These are phyloP conservation scores for Ophiocordyceps unilateralis DNA, from an alignment of 2,329 filamentous ascomycete species.

Conservation along the genomic window DNA sequence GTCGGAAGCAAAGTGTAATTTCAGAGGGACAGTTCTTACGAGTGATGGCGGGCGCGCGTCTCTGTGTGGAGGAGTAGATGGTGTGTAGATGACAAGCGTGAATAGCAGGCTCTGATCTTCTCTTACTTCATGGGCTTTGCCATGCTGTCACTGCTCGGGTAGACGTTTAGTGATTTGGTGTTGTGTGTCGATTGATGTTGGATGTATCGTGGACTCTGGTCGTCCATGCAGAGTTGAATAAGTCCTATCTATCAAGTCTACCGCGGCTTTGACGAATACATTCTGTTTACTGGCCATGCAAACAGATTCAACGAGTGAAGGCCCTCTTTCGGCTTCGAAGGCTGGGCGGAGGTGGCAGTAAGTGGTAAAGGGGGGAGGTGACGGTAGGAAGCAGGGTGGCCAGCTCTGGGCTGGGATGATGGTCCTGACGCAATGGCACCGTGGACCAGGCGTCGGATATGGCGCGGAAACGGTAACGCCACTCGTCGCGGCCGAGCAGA, in stretches of 20 bases:
- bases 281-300: no score
- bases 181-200: no score
- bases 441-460: conserved; percentile 4
- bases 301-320: no score
- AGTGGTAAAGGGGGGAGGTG: no score
- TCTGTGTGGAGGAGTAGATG: background rate
- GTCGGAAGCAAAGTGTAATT: background rate
- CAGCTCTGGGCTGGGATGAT: background rate
- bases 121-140: background rate
- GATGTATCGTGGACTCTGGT: no score
- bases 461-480: conserved; percentile 10
- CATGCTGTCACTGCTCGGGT: background rate
- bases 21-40: background rate
- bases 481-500: conserved; percentile 19
- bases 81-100: background rate
- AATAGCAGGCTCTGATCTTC: background rate
- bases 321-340: no score
- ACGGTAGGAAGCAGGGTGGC: background rate
- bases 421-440: background rate
- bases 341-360: no score
- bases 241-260: no score
- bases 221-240: no score
- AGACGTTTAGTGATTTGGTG: no score
- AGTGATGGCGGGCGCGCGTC: background rate
- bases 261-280: no score